Percentiles rank a stretch among this genome's conserved stretches.
Conservation (phyloP, 1,284 basidiomycete genomes). For the Ceratobasidium sp. region DNA sequence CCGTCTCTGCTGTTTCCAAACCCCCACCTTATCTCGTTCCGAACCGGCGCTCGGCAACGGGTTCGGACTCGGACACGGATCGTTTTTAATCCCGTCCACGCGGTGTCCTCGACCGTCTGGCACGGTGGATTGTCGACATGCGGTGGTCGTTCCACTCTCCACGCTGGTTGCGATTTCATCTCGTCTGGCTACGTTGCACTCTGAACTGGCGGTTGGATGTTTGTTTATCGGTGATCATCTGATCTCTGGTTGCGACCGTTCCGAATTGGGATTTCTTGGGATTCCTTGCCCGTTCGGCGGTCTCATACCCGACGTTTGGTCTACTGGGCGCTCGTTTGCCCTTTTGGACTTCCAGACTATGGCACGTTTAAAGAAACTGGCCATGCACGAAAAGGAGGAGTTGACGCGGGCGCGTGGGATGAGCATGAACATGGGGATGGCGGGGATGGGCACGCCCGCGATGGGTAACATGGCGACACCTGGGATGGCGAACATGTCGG, state of each 20-base stretch:
- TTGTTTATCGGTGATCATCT: conserved; percentile 36
- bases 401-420: conserved; percentile 29
- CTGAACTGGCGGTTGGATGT: not conserved
- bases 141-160: not conserved
- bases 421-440: conserved; percentile 16
- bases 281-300: not conserved
- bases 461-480: conserved; percentile 15
- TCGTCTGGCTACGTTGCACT: not conserved
- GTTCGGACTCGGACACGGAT: conserved; percentile 38
- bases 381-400: conserved; percentile 44
- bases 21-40: conserved; percentile 34
- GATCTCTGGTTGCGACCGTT: conserved; percentile 15
- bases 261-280: conserved; percentile 27
- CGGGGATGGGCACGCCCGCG: conserved; percentile 16
- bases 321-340: not conserved
- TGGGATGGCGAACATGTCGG: not conserved
- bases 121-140: not conserved
- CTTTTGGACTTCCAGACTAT: not conserved
- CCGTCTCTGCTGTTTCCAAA: conserved; percentile 13
- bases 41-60: conserved; percentile 13
- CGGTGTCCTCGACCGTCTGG: not conserved
- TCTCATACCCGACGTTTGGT: not conserved
- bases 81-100: conserved; percentile 28
- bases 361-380: conserved; percentile 34
- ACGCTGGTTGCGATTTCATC: not conserved